These are phyloP conservation scores for Cyberlindnera xishuangbannaensis DNA, from an alignment of 805 yeast genomes.

Conservation along the genomic window DNA sequence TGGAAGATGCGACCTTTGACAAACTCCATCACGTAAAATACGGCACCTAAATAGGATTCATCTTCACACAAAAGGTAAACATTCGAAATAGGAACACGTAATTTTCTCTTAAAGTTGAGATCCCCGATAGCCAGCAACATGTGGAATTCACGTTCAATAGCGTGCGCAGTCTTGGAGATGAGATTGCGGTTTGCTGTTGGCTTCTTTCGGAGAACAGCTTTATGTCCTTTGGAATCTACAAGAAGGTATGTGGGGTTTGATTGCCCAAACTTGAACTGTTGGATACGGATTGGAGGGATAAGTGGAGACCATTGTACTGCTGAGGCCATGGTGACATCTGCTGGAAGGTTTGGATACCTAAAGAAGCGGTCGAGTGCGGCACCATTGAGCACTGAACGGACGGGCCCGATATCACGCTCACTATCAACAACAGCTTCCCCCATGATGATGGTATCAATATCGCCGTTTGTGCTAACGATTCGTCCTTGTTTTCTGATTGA, in stretches of 20 bases:
- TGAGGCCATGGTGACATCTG: conserved; percentile 14
- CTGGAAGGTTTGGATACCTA: conserved; percentile 4
- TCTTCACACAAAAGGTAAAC: conserved; percentile 51
- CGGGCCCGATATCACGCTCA: conserved; percentile 23
- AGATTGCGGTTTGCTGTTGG: conserved; percentile 46
- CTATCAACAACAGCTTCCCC: conserved; percentile 19
- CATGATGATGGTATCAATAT: too few relatives aligned
- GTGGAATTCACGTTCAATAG: conserved; percentile 55
- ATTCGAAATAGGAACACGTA: conserved; percentile 47
- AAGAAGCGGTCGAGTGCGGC: conserved; percentile 25
- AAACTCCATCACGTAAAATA: conserved; percentile 57
- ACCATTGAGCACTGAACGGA: conserved; percentile 20
- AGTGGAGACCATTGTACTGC: conserved; percentile 18
- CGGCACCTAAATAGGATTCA: conserved; percentile 46
- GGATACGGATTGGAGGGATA: conserved; percentile 29
- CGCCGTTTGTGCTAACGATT: too few relatives aligned
- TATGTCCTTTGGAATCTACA: conserved; percentile 32
- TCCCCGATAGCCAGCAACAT: conserved; percentile 36
- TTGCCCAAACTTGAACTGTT: conserved; percentile 59
- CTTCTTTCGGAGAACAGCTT: conserved; percentile 49
- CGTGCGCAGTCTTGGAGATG: conserved; percentile 52
- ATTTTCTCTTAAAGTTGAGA: conserved; percentile 19
- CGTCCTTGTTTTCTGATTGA: too few relatives aligned
- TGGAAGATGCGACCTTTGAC: conserved; percentile 52
- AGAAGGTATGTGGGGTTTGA: conserved; percentile 57